phyloP scores from a whole-genome alignment of 768 basidiomycete species.

The Phallus indusiatus region DNA sequence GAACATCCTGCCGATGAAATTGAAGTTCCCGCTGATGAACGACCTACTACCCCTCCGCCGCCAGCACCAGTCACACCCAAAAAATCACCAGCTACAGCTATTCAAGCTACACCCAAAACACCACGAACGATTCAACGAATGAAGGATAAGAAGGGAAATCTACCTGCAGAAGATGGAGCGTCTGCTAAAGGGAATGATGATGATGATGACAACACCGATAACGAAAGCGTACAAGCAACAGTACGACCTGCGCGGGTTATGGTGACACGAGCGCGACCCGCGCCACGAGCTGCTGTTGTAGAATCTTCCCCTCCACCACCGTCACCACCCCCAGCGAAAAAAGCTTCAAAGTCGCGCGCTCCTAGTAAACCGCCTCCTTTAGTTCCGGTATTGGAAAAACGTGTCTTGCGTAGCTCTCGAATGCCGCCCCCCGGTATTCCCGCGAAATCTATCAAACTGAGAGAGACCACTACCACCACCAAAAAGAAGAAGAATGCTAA shows the following conservation, averaged over 20 bases:
- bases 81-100: neutral
- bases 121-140: conserved; percentile 31
- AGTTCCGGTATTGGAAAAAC: neutral
- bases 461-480: neutral
- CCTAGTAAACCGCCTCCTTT: neutral
- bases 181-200: neutral
- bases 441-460: neutral
- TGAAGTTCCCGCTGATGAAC: neutral
- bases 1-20: neutral
- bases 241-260: neutral
- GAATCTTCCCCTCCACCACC: neutral
- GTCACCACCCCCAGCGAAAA: neutral
- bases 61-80: neutral
- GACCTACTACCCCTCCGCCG: neutral
- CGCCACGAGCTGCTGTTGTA: neutral
- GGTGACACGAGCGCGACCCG: neutral
- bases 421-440: neutral
- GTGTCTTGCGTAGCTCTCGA: neutral
- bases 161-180: conserved; percentile 5
- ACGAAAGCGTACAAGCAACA: neutral
- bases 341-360: too few relatives aligned
- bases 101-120: conserved; percentile 7
- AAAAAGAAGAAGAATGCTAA: neutral
- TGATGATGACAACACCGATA: neutral
- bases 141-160: conserved; percentile 31